Evolutionary conservation across 805 yeast genomes (phyloP), one percentile per base, ranked within the genome.

Genomic region (Cyberlindnera mississippiensis): DNA sequence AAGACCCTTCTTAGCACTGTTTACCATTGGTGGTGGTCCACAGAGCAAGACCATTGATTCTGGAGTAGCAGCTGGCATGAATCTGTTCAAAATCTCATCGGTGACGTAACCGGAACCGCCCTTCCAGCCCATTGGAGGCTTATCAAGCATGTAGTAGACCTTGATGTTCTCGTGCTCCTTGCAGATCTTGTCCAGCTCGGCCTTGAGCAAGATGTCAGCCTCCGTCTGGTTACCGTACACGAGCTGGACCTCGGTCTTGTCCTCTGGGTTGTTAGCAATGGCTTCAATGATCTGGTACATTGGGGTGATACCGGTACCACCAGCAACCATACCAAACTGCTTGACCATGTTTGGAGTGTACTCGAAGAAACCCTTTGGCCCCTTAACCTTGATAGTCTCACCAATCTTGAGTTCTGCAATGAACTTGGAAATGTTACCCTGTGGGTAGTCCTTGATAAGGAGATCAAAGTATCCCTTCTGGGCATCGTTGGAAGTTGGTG

Each of bases 301-400:
- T 61, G 96, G 96, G 7, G 96, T 84, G 57, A 89, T 84, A 62
- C 97, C 97, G 29, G 97, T 87, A 58, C 97, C 98, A 53, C 97
- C 97, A 32, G 96, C 95, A 51, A 91, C 80, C 97, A 90, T 90
- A 41, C 84, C 88, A 45, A 90, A 72, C 46, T 75, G 73, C 44
- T 73, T 68, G 43, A 76, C 80, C 80, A 83, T 80, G 66, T 85
- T 86, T 53, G 95, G 88, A 40, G 78, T 71, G 68, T 90, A 90
- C 48, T 80, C 75, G 72, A 85, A 88, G 57, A 78, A 78, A 7
- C 98, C 97, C 67, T 85, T 86, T 55, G 98, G 98, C 22, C 98
- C 96, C 60, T 85, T 76, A 44, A 88, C 83, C 38, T 76, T 78
- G 54, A 89, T 80, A 30, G 72, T 60, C 54, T 90, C 95, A 50